Evolutionary conservation across 805 yeast genomes (phyloP), one percentile per base, ranked within the genome.

Genomic region (Millerozyma miso): DNA sequence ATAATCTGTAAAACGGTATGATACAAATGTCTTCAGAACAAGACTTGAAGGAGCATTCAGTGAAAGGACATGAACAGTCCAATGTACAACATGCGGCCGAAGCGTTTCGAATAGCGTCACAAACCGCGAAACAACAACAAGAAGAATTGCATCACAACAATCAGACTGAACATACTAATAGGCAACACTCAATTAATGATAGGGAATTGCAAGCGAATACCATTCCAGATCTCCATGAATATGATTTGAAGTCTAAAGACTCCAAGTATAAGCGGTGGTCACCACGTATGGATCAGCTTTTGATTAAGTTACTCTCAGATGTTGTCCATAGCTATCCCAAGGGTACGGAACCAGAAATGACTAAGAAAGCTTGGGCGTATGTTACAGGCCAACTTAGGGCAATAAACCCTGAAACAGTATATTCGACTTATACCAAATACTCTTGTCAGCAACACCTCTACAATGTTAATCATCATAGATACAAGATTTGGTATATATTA

Each of bases 321-420:
- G 65, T 65, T 10, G 69, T 63, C 1, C 71, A 64, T 47, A 59
- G 65, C 38, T 64, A 50, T 40, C 59, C 62, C 1, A 58, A 58
- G 41, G 64, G 56, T 3, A 61, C 56, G 1, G 59, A 56, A 13
- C 53, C 66, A 3, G 60, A 52, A 40, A 59, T 66, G 63, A 60
- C 60, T n/a, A 65, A 65, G 42, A 60, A 59, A 43, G 63, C 64
- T 4, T 66, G 71, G 71, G 60, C 60, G 4, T 66, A 65, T 43
- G 61, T 66, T 7, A 58, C 65, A 32, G 63, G 65, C 19, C 65
- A 62, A 37, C 47, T 66, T 35, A 45, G 71, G 17, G 51, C 54
- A 4, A 67, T 67, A n/a, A 65, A 66, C 42, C 71, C 71, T 1
- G 65, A 63, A 37, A 64, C 71, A 1, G 71, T 66, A 0, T 66